Evolutionary conservation across 345 rosid genomes (phyloP), one percentile per base, ranked within the genome.

Genomic region (Brassica carinata): DNA sequence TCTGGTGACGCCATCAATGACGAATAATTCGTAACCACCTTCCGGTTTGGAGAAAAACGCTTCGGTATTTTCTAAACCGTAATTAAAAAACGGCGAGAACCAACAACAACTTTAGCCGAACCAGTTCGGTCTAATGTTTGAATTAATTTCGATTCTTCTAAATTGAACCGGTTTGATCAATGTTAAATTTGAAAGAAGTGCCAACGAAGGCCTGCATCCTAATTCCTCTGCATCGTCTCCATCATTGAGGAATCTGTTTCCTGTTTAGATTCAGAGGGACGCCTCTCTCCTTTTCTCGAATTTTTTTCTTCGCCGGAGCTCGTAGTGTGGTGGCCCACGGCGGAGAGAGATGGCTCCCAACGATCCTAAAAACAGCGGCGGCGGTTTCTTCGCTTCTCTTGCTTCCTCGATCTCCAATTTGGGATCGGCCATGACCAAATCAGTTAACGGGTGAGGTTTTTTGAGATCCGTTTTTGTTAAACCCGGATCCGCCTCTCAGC

Each of bases 381-480:
- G 79, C 27, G 87, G 98, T 66, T 90, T 94, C 91, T 92, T 94
- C 84, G 79, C 98, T 0, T 91, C 98, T 45, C 85, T 94, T 82
- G 90, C 95, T 77, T 86, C 91, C 48, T 72, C 92, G 71, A 79
- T 93, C 78, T 87, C 98, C 75, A 94, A 74, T 87, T 72, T 94
- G 58, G 84, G 97, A 8, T 86, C 83, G 72, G 92, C 90, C 72
- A 87, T 94, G 97, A 77, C 89, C 86, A 94, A 92, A 90, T 94
- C 98, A 70, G 98, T 94, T 85, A 91, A 89, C 77, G 97, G 98
- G 98, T 94, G 81, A 74, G 79, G 69, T 77, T 75, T 64, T 3
- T 65, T 57, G 36, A 72, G 85, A 87, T 85, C 85, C 76, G 5
- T 8, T 68, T 45, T 69, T 17, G 13, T 33, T 74, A 74, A 61